Conservation (phyloP, 139 green algal species). For the Chlamydomonas schloesseri region DNA sequence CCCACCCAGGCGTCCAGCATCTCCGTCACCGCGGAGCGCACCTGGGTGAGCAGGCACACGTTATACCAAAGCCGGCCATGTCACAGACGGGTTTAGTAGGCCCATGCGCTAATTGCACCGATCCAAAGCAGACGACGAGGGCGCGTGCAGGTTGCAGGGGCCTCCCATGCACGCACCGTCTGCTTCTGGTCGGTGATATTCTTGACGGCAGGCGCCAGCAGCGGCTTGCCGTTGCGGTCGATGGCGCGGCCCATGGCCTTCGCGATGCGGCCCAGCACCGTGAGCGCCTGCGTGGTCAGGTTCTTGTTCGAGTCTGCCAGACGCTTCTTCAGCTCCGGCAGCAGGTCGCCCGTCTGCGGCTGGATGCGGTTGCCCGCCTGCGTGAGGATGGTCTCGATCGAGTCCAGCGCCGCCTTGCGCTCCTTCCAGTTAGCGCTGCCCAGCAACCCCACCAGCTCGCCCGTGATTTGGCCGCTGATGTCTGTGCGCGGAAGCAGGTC, state of each 20-base stretch:
- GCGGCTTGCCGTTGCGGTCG: conserved; percentile 62
- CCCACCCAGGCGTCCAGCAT: conserved; percentile 86
- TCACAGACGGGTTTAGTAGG: too few relatives aligned
- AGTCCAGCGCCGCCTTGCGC: conserved; percentile 88
- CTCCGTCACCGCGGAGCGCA: conserved; percentile 73
- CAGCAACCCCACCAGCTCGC: conserved; percentile 58
- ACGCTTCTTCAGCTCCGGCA: conserved; percentile 85
- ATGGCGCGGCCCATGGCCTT: conserved; percentile 82
- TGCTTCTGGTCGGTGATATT: conserved; percentile 93
- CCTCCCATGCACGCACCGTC: too few relatives aligned
- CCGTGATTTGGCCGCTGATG: conserved; percentile 78
- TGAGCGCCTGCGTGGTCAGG: conserved; percentile 73
- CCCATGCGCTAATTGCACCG: too few relatives aligned
- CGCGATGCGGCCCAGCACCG: conserved; percentile 84
- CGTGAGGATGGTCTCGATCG: conserved; percentile 79
- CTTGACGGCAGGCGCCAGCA: conserved; percentile 77
- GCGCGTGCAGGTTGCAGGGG: too few relatives aligned
- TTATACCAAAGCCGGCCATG: too few relatives aligned
- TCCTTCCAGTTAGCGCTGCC: conserved; percentile 92
- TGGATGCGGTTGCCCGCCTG: conserved; percentile 69
- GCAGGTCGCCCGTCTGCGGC: conserved; percentile 82
- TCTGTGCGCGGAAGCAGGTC: conserved; percentile 85
- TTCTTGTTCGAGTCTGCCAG: conserved; percentile 96
- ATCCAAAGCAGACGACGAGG: too few relatives aligned
- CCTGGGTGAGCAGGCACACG: not conserved